Percentiles rank a stretch among this genome's conserved stretches.
Evolutionary conservation across 1,284 basidiomycete species (phyloP).

Genomic region (Malassezia sympodialis): DNA sequence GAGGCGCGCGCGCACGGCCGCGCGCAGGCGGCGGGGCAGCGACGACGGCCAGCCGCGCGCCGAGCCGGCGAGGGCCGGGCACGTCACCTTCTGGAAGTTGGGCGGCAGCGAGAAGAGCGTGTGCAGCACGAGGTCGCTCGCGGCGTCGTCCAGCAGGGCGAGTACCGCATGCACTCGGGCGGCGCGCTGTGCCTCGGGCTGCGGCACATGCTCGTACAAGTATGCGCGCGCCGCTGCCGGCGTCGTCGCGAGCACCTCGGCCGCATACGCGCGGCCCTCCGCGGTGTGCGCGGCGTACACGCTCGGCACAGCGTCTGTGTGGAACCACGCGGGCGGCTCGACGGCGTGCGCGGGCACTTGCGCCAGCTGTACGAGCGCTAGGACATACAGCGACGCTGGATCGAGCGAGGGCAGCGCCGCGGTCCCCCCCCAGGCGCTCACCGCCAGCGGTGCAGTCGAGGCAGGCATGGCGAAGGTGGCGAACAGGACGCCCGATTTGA

Average conservation of each 20-base stretch:
- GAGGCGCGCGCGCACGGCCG: slow-evolving; percentile 27
- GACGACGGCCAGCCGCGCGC: slow-evolving; percentile 16
- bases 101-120: slow-evolving; percentile 30
- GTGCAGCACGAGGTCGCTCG: slow-evolving; percentile 28
- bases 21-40: slow-evolving; percentile 28
- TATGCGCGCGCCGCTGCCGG: slow-evolving; percentile 19
- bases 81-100: slow-evolving; percentile 30
- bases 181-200: background rate
- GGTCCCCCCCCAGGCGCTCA: slow-evolving; percentile 9
- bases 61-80: slow-evolving; percentile 6
- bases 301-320: slow-evolving; percentile 21
- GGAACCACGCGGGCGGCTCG: slow-evolving; percentile 22
- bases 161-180: slow-evolving; percentile 21
- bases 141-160: slow-evolving; percentile 27
- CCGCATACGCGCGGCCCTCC: background rate
- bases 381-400: slow-evolving; percentile 29
- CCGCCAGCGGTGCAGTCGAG: slow-evolving; percentile 7
- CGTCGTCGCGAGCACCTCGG: slow-evolving; percentile 18
- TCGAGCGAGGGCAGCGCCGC: slow-evolving; percentile 25
- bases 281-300: slow-evolving; percentile 17
- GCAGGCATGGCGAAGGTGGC: slow-evolving; percentile 3
- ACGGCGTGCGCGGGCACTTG: slow-evolving; percentile 15
- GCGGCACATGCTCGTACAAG: slow-evolving; percentile 9
- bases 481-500: background rate
- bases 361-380: slow-evolving; percentile 24